Base-by-base conservation (phyloP, 768 basidiomycete species). In the Boletus rubroflammeus region DNA sequence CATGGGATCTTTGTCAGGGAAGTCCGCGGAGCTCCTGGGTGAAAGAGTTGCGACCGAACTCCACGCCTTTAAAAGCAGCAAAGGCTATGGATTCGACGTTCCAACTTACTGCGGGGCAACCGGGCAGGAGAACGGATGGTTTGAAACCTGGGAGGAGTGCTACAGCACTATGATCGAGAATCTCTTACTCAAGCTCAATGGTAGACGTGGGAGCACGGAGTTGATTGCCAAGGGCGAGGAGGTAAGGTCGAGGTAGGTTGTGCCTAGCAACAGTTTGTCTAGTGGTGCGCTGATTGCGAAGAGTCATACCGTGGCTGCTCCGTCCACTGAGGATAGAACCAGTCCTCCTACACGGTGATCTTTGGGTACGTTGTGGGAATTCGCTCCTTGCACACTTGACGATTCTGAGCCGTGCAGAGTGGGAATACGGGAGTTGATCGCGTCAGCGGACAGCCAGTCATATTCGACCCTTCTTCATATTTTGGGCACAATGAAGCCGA, bases 401-500 rank as follows among this genome's bases (percentile, higher is more conserved):
- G 48, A 52, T 48, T 41, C 39, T 44, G 51, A 51, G 38, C 31
- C 38, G 29, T 29, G 25, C 21, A 90, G 89, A 87, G 84, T 54
- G 88, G 89, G 7, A 91, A 90, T 65, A 81, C 77, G 3, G 88
- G 90, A 8, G 73, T 79, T 23, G 84, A 88, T 55, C 65, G 62
- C 35, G 50, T 54, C 23, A 81, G 76, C 6, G 80, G 78, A 5
- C 67, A 82, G 50, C 86, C 90, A 0, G 71, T 89, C 1, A 84
- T 91, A 39, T 91, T 83, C 58, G 89, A 92, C 62, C 88, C 89
- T 3, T 83, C 88, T 3, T 87, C 86, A 5, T 88, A 83, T 63
- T 91, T 80, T 59, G 90, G 90, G 2, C 90, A 91, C 62, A 85
- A 85, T 55, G 90, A 92, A 72, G 84, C 85, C 14, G 90, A 92